These are phyloP conservation scores for Viola odorata DNA, from an alignment of 345 rosid species.

Conservation along the genomic window DNA sequence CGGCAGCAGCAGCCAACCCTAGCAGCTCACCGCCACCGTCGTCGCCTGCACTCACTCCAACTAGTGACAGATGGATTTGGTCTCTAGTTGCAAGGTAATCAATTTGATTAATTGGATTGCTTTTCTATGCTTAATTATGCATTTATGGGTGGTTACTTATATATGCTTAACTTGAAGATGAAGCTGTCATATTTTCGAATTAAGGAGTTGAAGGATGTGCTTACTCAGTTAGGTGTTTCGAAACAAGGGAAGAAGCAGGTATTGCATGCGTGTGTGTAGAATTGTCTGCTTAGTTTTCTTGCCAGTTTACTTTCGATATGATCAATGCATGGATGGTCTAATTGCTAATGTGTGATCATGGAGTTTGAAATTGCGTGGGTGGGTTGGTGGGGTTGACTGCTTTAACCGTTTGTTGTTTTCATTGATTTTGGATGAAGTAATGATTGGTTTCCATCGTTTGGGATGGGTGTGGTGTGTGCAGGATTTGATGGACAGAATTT, in stretches of 20 bases:
- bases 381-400: not conserved
- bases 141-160: not conserved
- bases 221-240: slow-evolving; percentile 27
- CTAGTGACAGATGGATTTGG: not conserved
- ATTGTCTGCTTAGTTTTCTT: not conserved
- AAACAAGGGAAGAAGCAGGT: slow-evolving; percentile 45
- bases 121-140: not conserved
- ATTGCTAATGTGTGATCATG: not conserved
- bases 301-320: not conserved
- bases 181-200: slow-evolving; percentile 32
- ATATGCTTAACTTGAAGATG: slow-evolving; percentile 17
- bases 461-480: not conserved
- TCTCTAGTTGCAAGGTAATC: slow-evolving; percentile 6
- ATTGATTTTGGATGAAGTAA: not conserved
- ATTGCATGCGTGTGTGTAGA: not conserved
- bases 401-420: not conserved
- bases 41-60: no score
- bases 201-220: slow-evolving; percentile 40
- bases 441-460: not conserved
- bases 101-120: not conserved
- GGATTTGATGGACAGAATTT: slow-evolving; percentile 32
- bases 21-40: no score
- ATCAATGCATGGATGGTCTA: not conserved
- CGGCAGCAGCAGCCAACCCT: no score
- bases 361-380: not conserved